A percentile compares a stretch with the other conserved stretches of the same genome.
phyloP scores from a whole-genome alignment of 345 rosid genomes.

The Luvunga scandens region DNA sequence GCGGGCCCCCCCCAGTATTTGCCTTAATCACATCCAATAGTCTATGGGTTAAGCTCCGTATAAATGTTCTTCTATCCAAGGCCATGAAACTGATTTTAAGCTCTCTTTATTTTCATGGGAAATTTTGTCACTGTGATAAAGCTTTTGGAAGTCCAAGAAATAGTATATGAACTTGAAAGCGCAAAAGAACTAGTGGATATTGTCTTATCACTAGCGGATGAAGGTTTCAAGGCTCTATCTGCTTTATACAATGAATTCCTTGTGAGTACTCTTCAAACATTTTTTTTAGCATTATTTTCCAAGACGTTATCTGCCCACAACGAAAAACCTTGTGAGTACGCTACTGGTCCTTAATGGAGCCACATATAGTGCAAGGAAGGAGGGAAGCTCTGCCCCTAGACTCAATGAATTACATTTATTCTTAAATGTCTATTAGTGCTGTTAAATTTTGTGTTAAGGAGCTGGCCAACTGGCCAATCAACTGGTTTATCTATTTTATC shows the following conservation, averaged over 20 bases:
- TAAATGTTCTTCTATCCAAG: background rate
- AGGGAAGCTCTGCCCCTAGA: background rate
- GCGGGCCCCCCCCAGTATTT: background rate
- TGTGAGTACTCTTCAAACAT: conserved; percentile 46
- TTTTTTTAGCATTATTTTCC: conserved; percentile 18
- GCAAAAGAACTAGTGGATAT: conserved; percentile 43
- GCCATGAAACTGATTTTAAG: conserved; percentile 16
- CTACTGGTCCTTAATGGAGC: background rate
- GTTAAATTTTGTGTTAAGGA: background rate
- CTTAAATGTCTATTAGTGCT: background rate
- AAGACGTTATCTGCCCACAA: conserved; percentile 42
- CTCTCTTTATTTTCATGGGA: conserved; percentile 31
- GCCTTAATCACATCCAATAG: background rate
- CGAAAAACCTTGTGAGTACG: conserved; percentile 51
- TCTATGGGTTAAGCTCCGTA: background rate
- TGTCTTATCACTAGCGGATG: conserved; percentile 50
- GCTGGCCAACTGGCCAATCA: background rate
- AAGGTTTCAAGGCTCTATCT: conserved; percentile 55
- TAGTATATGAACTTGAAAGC: conserved; percentile 49
- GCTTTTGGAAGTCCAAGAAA: conserved; percentile 56
- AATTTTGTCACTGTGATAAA: conserved; percentile 31
- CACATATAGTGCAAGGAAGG: background rate
- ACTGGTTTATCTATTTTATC: too few relatives aligned
- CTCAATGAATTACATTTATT: background rate
- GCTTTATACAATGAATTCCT: conserved; percentile 33